Evolutionary conservation across 768 basidiomycete species (phyloP).

Genomic region (Dendrothele bispora): DNA sequence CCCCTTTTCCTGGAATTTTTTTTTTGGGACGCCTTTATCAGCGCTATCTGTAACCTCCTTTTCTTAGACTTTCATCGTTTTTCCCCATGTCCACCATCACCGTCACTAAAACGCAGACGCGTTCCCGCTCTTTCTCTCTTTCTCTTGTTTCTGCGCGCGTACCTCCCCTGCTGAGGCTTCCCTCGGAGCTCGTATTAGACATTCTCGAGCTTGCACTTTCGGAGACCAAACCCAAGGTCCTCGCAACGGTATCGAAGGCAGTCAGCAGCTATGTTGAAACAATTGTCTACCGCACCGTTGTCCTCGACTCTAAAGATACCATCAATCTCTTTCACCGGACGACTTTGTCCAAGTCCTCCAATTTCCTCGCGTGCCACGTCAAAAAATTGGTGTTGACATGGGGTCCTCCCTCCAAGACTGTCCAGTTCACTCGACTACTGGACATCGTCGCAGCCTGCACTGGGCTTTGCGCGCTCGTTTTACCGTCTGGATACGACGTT

Average conservation of each 20-base stretch:
- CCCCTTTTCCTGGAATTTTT: too few species aligned
- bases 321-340: conserved; percentile 38
- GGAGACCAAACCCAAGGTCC: conserved; percentile 22
- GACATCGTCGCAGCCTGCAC: conserved; percentile 33
- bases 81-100: neutral
- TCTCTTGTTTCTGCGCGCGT: conserved; percentile 17
- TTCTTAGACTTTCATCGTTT: neutral
- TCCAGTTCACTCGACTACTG: conserved; percentile 15
- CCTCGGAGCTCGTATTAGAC: conserved; percentile 35
- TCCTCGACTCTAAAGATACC: conserved; percentile 28
- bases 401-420: conserved; percentile 14
- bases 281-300: conserved; percentile 39
- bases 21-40: too few species aligned
- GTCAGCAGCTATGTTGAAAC: conserved; percentile 31
- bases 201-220: conserved; percentile 36
- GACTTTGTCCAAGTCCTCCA: conserved; percentile 20
- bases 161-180: conserved; percentile 31
- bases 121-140: conserved; percentile 12
- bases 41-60: neutral
- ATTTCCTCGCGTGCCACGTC: conserved; percentile 30
- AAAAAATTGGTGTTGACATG: conserved; percentile 37
- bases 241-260: conserved; percentile 12
- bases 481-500: conserved; percentile 24
- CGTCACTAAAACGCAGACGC: conserved; percentile 7
- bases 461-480: conserved; percentile 27